These are phyloP conservation scores for Fusarium denticulatum DNA, from an alignment of 2,329 filamentous ascomycete species.

Conservation along the genomic window DNA sequence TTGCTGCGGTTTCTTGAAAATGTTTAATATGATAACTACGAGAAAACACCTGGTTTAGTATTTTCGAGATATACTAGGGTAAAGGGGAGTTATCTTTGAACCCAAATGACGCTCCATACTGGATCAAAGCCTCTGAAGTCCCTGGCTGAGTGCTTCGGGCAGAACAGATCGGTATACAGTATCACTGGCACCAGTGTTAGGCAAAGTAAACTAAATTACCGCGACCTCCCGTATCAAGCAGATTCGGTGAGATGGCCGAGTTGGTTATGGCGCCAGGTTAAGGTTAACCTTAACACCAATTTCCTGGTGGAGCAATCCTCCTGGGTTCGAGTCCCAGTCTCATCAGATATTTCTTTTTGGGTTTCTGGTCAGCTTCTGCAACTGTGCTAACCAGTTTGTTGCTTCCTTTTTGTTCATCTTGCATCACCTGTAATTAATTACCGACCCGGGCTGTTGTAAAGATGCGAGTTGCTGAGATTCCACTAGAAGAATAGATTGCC, in stretches of 20 bases:
- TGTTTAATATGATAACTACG: background rate
- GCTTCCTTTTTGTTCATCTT: background rate
- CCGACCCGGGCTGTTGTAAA: background rate
- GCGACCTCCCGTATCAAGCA: fast-evolving
- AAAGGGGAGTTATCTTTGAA: background rate
- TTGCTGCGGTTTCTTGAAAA: background rate
- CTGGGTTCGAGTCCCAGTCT: slow-evolving; percentile 51
- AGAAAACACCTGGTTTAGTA: too few species aligned
- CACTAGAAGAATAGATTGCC: background rate
- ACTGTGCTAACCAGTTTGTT: background rate
- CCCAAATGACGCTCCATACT: background rate
- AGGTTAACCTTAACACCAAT: slow-evolving; percentile 45
- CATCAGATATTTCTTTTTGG: slow-evolving; percentile 30
- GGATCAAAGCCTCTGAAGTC: background rate
- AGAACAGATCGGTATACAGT: background rate
- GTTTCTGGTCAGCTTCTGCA: background rate
- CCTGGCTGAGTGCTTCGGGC: background rate
- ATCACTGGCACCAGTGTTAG: background rate
- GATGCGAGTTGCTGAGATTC: background rate
- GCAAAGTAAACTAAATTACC: fast-evolving
- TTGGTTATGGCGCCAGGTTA: slow-evolving; percentile 52
- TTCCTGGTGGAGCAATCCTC: slow-evolving; percentile 51
- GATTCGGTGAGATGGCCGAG: slow-evolving; percentile 48
- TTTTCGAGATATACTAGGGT: background rate
- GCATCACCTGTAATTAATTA: background rate